Base-by-base conservation (phyloP, 306 rosid genomes). In the Argentina anserina region DNA sequence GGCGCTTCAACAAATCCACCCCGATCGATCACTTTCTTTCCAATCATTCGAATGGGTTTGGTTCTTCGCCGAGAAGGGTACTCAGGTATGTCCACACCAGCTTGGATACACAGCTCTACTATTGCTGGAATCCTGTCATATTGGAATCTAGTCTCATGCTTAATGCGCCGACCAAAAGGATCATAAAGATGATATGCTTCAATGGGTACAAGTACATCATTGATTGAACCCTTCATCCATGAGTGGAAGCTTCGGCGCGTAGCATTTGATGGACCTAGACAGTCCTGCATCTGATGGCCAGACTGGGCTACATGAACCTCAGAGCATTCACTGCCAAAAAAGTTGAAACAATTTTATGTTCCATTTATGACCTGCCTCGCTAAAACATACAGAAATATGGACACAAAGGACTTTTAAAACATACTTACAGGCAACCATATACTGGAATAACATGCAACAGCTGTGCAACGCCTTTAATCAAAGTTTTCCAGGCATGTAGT, bases 41-140 rank as follows among this genome's bases (percentile, higher is more conserved):
- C 93, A 39, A 91, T 68, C 87, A 91, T 89, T 49, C 97, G 84
- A 45, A 94, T 58, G 26, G 98, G 97, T 4, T 67, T 85, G 46
- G 86, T 88, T 79, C 98, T 87, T 72, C 98, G 82, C n/a, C 96
- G 94, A 21, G 98, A 89, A 69, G 97, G 98, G 78, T 89, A 94
- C 78, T 94, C 96, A 0, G 91, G 96, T 74, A 94, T 87, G 21
- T 94, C 98, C 36, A 94, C 91, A 43, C 98, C 97, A 5, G 98
- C 97, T 82, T 94, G 97, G 82, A 94, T 88, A 89, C 98, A 94
- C 63, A 94, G 87, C 84, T 94, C 98, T 39, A 94, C 95, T 45
- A 94, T 79, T 49, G 97, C 98, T 65, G 98, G 97, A 82, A 94
- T 89, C 53, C 98, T 89, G 69, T 94, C 97, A 55, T 84, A 91